Evolutionary conservation across 2,329 filamentous ascomycete species (phyloP).

Genomic region (Cladosporium colombiae): DNA sequence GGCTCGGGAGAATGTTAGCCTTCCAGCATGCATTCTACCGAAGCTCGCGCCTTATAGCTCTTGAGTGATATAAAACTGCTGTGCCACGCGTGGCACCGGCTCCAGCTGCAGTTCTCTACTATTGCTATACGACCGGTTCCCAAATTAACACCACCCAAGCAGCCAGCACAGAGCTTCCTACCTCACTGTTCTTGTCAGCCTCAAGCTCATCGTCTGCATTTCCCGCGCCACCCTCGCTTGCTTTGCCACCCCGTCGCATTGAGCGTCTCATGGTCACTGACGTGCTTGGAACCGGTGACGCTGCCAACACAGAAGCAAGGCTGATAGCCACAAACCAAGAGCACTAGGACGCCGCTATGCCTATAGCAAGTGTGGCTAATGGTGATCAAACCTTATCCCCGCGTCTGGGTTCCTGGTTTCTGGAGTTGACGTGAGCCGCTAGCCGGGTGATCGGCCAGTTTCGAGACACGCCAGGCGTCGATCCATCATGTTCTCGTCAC

Average conservation of each 20-base stretch:
- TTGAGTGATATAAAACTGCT: neutral
- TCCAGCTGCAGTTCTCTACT: neutral
- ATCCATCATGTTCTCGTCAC: conserved; percentile 1
- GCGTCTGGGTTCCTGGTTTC: conserved; percentile 5
- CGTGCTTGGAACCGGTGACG: conserved; percentile 7
- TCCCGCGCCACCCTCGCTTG: neutral
- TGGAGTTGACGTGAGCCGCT: neutral
- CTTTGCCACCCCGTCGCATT: neutral
- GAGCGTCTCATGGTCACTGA: neutral
- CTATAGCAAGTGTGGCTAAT: neutral
- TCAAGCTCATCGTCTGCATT: neutral
- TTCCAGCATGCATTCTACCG: neutral
- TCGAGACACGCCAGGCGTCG: neutral
- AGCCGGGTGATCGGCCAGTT: neutral
- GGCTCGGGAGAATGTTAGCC: neutral
- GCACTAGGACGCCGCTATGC: neutral
- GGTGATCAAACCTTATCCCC: conserved; percentile 15
- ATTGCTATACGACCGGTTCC: neutral
- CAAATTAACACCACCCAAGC: neutral
- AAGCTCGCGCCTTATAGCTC: neutral
- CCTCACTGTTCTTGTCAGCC: neutral
- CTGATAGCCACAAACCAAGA: neutral
- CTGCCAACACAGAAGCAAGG: neutral
- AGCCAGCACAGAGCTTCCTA: neutral
- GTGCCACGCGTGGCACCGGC: neutral